Conservation (phyloP, 176 grass and related monocot genomes). For the Rhynchospora tenuis region DNA sequence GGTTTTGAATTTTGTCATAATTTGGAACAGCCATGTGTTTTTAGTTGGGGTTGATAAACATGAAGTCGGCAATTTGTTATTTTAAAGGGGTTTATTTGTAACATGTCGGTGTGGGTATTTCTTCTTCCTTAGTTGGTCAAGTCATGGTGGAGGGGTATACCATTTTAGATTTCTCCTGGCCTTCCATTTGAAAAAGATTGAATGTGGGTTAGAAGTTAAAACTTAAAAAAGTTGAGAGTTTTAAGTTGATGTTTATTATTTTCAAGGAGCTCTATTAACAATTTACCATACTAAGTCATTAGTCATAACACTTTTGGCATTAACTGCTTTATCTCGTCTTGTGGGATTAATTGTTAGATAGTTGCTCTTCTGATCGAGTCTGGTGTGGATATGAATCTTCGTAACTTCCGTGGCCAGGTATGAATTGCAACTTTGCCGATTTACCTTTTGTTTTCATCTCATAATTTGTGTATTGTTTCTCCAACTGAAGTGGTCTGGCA, state of each 20-base stretch:
- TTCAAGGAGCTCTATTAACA: neutral
- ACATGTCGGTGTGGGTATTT: constrained; percentile 4
- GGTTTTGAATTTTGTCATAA: constrained; percentile 1
- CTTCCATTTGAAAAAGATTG: neutral
- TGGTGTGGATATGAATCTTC: constrained; percentile 80
- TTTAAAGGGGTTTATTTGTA: neutral
- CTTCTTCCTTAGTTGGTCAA: neutral
- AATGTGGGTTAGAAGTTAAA: neutral
- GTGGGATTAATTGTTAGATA: constrained; percentile 40
- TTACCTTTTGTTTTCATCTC: constrained; percentile 8
- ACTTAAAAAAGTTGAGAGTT: neutral
- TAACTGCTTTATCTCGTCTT: neutral
- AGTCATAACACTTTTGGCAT: neutral
- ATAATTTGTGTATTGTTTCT: neutral
- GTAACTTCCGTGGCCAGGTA: constrained; percentile 87
- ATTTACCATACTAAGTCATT: neutral
- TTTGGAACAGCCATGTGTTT: neutral
- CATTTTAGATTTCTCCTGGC: no score
- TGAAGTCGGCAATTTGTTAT: neutral
- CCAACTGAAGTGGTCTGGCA: neutral
- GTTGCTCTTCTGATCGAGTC: constrained; percentile 90
- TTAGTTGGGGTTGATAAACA: constrained; percentile 10
- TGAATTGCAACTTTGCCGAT: constrained; percentile 8
- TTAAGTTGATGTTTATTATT: neutral
- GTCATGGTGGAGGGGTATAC: no score